phyloP scores from a whole-genome alignment of 2,329 filamentous ascomycete species.

The Trichophyton mentagrophytes region DNA sequence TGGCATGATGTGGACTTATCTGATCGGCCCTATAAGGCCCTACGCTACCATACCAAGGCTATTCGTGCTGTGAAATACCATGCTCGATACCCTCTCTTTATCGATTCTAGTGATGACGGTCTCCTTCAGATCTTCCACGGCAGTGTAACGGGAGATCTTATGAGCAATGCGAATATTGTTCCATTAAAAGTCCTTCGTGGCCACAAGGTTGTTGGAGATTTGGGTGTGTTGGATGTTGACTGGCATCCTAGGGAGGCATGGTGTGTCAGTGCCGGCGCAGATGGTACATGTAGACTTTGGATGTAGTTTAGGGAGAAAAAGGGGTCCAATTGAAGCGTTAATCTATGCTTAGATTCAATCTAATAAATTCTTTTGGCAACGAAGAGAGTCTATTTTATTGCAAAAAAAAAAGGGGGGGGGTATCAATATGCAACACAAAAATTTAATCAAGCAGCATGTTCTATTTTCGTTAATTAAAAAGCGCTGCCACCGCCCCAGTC shows the following conservation, averaged over 20 bases:
- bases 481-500: slow-evolving; percentile 34
- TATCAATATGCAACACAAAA: slow-evolving; percentile 3
- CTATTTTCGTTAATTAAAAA: neutral
- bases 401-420: neutral
- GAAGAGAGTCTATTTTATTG: neutral
- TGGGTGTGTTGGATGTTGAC: slow-evolving; percentile 86
- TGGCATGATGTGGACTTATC: slow-evolving; percentile 97
- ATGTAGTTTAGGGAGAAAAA: slow-evolving; percentile 33
- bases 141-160: slow-evolving; percentile 83
- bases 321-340: neutral
- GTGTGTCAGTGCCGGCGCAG: slow-evolving; percentile 86
- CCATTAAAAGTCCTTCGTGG: slow-evolving; percentile 88
- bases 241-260: slow-evolving; percentile 94
- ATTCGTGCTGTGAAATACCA: slow-evolving; percentile 86
- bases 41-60: slow-evolving; percentile 86
- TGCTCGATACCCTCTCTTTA: slow-evolving; percentile 69
- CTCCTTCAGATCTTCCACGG: slow-evolving; percentile 93
- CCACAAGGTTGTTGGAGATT: slow-evolving; percentile 70
- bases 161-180: slow-evolving; percentile 94
- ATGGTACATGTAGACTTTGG: slow-evolving; percentile 88
- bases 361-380: neutral
- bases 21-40: slow-evolving; percentile 82
- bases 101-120: slow-evolving; percentile 89
- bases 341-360: slow-evolving; percentile 3
- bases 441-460: neutral